Base-by-base conservation (phyloP, 2,329 filamentous ascomycete species). In the Gremmenia infestans region DNA sequence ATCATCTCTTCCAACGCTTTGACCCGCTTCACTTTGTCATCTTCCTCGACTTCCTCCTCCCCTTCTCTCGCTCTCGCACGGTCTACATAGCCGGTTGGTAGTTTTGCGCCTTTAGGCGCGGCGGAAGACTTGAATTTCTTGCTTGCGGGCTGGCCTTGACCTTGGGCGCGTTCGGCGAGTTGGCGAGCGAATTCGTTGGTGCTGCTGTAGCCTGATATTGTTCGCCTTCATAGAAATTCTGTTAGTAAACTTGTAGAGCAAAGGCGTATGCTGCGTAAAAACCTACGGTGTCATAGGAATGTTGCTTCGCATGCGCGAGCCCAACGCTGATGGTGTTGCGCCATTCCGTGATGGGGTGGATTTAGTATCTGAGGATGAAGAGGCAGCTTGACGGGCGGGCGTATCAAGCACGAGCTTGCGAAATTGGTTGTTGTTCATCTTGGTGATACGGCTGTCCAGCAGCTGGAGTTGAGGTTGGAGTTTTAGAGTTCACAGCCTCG, bases 351-450 rank as follows among this genome's bases (percentile, higher is more conserved):
- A 58, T 71, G 55, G 63, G 72, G 57, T 50, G 37, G 45, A 9
- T 17, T 57, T 53, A 9, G 4, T 46, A n/a, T 60, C 60, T 51
- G 52, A 50, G n/a, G 57, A 45, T 14, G 58, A 61, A 4, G 54
- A 60, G 8, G 51, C 47, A 60, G 70, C 63, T 57, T 74, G 62
- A 40, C 70, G 63, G 7, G 73, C 69, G 2, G 78, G 72, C 3
- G 75, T 79, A 62, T 82, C 74, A 72, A 85, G 77, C 22, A 96
- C 73, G 6, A 97, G 81, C 61, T 88, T 87, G 53, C 94, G 87
- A 68, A 99, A 99, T 67, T 97, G 90, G 45, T 91, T 84, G 78
- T 97, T 97, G 72, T 97, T 96, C 94, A 99, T 97, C 7, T 50
- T 22, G 37, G 19, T n/a, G 19, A 17, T 54, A 12, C 8, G 35